These are phyloP conservation scores for Trichophyton verrucosum DNA, from an alignment of 2,329 filamentous ascomycete genomes.

Conservation along the genomic window DNA sequence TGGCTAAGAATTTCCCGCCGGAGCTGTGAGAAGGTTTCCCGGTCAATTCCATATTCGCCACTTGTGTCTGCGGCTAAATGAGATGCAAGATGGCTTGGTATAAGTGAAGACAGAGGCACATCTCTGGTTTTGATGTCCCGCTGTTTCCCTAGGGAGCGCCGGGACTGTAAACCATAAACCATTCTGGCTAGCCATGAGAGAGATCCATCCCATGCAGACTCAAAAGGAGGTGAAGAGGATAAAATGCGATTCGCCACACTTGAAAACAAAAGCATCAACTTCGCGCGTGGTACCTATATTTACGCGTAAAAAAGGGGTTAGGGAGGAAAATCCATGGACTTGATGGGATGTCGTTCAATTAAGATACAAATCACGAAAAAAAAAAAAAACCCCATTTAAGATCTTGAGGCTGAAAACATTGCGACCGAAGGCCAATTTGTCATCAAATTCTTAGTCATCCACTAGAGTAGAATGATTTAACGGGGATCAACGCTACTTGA, in stretches of 20 bases:
- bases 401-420: no score
- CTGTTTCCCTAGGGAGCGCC: conserved; percentile 4
- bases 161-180: conserved; percentile 8
- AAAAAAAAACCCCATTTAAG: no score
- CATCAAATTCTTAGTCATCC: no score
- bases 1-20: conserved; percentile 51
- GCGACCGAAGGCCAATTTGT: no score
- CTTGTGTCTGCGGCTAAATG: conserved; percentile 57
- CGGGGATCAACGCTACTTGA: no score
- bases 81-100: conserved; percentile 77
- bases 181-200: conserved; percentile 10
- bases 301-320: not conserved
- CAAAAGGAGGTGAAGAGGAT: not conserved
- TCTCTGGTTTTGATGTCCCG: conserved; percentile 13
- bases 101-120: conserved; percentile 54
- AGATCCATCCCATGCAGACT: conserved; percentile 7
- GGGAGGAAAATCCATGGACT: not conserved
- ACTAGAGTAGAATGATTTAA: no score
- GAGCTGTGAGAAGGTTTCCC: conserved; percentile 62
- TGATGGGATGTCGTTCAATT: no score
- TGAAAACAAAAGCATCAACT: not conserved
- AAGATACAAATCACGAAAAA: no score
- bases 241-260: not conserved
- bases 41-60: conserved; percentile 52
- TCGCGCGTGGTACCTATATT: not conserved